These are phyloP conservation scores for Nicotiana undulata DNA, from an alignment of 257 asterid species.

Conservation along the genomic window DNA sequence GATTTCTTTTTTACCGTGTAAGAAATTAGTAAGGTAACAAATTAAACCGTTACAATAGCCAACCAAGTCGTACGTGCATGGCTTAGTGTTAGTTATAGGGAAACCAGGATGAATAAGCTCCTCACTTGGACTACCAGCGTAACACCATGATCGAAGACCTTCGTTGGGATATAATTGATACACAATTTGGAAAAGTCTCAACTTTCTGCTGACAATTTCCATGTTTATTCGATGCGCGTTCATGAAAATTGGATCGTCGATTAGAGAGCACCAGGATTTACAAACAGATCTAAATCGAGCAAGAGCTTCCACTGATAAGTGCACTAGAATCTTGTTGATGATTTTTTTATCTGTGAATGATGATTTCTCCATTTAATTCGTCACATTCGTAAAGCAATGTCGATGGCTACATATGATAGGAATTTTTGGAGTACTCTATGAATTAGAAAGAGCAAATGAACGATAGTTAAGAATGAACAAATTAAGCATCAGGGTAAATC, in stretches of 20 bases:
- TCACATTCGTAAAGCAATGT: not conserved
- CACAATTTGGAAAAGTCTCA: not conserved
- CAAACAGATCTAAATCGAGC: not conserved
- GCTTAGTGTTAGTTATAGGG: not conserved
- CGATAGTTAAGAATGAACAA: not conserved
- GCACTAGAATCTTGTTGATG: not conserved
- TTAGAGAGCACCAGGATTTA: not conserved
- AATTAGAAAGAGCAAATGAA: not conserved
- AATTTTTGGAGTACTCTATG: not conserved
- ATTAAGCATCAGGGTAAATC: not conserved
- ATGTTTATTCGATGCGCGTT: not conserved
- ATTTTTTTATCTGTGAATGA: not conserved
- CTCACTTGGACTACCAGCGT: not conserved
- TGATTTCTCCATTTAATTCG: not conserved
- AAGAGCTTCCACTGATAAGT: not conserved
- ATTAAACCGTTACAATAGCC: not conserved
- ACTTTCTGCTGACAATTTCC: not conserved
- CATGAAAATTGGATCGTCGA: not conserved
- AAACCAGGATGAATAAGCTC: conserved; percentile 4
- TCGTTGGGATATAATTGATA: conserved; percentile 1
- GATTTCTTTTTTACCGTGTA: conserved; percentile 3
- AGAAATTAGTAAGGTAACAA: not conserved
- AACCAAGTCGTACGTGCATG: not conserved
- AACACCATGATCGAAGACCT: not conserved
- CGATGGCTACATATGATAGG: not conserved